phyloP scores from a whole-genome alignment of 2,329 filamentous ascomycete species.

The Albifimbria verrucaria region DNA sequence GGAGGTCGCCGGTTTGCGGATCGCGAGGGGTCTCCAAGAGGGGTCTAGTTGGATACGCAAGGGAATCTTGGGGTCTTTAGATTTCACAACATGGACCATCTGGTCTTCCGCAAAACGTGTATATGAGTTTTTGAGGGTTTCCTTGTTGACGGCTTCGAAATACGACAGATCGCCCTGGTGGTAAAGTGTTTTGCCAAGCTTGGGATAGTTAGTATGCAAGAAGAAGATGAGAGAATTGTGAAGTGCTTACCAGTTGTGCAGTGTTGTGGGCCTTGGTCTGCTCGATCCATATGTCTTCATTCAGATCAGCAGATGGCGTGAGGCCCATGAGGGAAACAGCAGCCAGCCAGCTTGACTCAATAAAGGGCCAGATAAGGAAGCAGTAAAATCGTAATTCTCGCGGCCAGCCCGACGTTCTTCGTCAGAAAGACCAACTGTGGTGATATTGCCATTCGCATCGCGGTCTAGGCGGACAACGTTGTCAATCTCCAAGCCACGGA shows the following conservation, averaged over 20 bases:
- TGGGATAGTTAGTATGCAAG: constrained; percentile 9
- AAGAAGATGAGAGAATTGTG: background rate
- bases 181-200: constrained; percentile 94
- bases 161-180: constrained; percentile 97
- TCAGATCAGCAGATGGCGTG: constrained; percentile 61
- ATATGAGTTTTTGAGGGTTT: constrained; percentile 93
- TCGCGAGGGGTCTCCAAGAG: constrained; percentile 74
- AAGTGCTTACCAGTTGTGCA: constrained; percentile 66
- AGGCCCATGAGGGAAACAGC: constrained; percentile 85
- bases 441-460: constrained; percentile 52
- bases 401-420: constrained; percentile 73
- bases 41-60: constrained; percentile 65
- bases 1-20: constrained; percentile 53
- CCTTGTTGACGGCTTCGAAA: constrained; percentile 97
- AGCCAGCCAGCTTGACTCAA: constrained; percentile 90
- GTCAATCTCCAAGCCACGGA: constrained; percentile 74
- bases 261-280: constrained; percentile 73
- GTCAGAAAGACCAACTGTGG: constrained; percentile 69
- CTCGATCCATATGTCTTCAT: constrained; percentile 75
- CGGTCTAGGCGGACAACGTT: constrained; percentile 68
- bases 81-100: constrained; percentile 73
- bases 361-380: constrained; percentile 97
- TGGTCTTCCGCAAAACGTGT: constrained; percentile 85
- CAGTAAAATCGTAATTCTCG: constrained; percentile 99
- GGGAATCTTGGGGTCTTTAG: constrained; percentile 59